phyloP scores from a whole-genome alignment of 1,139 yeast species.

The Spencermartinsiella ligniputridi region DNA sequence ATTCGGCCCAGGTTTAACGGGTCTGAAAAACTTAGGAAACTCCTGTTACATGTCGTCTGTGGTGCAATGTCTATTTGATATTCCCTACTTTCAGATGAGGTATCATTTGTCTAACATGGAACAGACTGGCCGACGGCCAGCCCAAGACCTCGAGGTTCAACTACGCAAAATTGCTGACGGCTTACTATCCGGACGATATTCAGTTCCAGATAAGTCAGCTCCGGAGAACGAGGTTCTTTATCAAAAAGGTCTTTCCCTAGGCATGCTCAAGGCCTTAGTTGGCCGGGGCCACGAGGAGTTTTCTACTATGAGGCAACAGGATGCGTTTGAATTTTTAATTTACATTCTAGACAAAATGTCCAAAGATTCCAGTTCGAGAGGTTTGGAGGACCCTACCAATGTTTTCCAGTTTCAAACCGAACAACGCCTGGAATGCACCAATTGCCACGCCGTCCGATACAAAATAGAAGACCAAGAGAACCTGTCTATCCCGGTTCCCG shows the following conservation, averaged over 20 bases:
- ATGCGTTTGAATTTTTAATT: constrained; percentile 83
- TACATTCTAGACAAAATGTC: constrained; percentile 57
- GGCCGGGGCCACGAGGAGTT: constrained; percentile 82
- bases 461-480: constrained; percentile 60
- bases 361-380: constrained; percentile 6
- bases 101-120: constrained; percentile 19
- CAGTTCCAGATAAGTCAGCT: constrained; percentile 41
- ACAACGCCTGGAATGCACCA: constrained; percentile 58
- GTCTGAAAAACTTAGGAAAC: constrained; percentile 84
- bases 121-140: constrained; percentile 43
- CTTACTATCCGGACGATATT: constrained; percentile 65
- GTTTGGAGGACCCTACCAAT: constrained; percentile 43
- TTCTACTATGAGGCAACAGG: constrained; percentile 85
- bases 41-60: constrained; percentile 88
- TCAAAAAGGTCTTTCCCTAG: constrained; percentile 75
- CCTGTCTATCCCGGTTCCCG: constrained; percentile 60
- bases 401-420: constrained; percentile 61
- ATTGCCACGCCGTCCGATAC: constrained; percentile 59
- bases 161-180: constrained; percentile 79
- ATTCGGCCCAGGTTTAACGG: constrained; percentile 68
- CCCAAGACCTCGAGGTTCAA: constrained; percentile 63
- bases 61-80: constrained; percentile 61
- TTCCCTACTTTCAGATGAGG: constrained; percentile 34
- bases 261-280: constrained; percentile 65
- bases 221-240: constrained; percentile 40